phyloP scores from a whole-genome alignment of 2,329 filamentous ascomycete species.

The Aspergillus japonicus region DNA sequence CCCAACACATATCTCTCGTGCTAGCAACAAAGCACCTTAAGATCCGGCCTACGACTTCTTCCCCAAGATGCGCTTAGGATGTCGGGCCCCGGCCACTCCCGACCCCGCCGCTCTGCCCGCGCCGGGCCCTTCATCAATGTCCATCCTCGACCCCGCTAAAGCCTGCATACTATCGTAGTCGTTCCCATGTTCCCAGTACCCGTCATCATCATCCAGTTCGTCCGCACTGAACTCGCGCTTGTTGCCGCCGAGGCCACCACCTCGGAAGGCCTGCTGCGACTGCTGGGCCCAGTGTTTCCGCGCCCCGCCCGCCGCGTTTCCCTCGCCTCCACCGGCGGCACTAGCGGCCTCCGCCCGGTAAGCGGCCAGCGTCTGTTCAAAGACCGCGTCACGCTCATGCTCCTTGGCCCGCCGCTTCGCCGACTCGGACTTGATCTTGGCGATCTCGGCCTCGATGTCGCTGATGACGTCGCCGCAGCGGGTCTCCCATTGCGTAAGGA shows the following conservation, averaged over 20 bases:
- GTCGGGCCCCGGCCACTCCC: constrained; percentile 23
- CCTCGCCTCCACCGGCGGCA: constrained; percentile 1
- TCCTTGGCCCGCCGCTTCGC: constrained; percentile 53
- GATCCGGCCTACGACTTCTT: constrained; percentile 37
- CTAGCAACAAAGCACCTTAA: neutral
- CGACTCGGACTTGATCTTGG: constrained; percentile 61
- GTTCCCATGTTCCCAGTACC: constrained; percentile 34
- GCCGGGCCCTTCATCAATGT: constrained; percentile 39
- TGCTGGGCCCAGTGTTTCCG: constrained; percentile 14
- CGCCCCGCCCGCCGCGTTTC: neutral
- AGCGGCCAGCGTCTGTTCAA: constrained; percentile 52
- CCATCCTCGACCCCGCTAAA: constrained; percentile 37
- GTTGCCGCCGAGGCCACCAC: constrained; percentile 27
- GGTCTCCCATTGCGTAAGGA: constrained; percentile 72
- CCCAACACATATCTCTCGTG: neutral
- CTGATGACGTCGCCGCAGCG: constrained; percentile 72
- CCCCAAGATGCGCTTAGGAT: constrained; percentile 39
- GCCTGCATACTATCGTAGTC: constrained; percentile 24
- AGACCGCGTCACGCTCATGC: constrained; percentile 47
- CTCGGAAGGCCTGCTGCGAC: constrained; percentile 9
- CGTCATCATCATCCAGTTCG: constrained; percentile 41
- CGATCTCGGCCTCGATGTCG: constrained; percentile 74
- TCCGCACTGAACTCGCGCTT: constrained; percentile 43
- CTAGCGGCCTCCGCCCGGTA: constrained; percentile 20
- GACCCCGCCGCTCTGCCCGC: constrained; percentile 21